A percentile compares a stretch with the other conserved stretches of the same genome.
phyloP scores from a whole-genome alignment of 176 grass and related monocot genomes.

The Musa itinerans region DNA sequence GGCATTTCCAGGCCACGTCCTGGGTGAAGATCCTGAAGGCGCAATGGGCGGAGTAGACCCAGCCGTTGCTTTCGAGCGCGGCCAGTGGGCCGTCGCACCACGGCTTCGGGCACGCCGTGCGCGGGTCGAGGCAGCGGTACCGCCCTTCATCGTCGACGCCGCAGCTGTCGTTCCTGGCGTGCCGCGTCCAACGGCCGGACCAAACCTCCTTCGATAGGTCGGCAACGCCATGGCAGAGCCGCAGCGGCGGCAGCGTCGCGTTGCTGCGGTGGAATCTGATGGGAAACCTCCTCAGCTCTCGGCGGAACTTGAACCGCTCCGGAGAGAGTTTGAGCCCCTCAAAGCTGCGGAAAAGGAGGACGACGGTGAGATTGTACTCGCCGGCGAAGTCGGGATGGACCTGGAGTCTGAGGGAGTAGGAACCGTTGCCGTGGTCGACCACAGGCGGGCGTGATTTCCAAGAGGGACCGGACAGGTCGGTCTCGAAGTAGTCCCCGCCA shows the following conservation, averaged over 20 bases:
- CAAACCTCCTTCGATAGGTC: conserved; percentile 48
- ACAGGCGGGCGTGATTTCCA: conserved; percentile 87
- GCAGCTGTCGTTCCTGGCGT: conserved; percentile 40
- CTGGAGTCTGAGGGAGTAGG: conserved; percentile 83
- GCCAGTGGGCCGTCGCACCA: conserved; percentile 78
- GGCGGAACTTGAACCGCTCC: conserved; percentile 51
- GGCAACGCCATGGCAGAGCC: conserved; percentile 43
- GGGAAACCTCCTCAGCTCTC: conserved; percentile 42
- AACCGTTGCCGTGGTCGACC: conserved; percentile 66
- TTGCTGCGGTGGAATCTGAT: conserved; percentile 32
- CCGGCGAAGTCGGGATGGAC: conserved; percentile 51
- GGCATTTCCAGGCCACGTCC: conserved; percentile 68
- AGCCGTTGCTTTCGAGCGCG: conserved; percentile 86
- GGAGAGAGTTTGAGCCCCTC: conserved; percentile 91
- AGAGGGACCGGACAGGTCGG: conserved; percentile 49
- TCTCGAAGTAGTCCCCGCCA: conserved; percentile 96
- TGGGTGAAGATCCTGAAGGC: conserved; percentile 65
- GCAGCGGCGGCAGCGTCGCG: conserved; percentile 37
- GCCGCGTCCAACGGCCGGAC: conserved; percentile 87
- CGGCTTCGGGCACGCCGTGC: conserved; percentile 49
- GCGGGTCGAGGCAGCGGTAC: conserved; percentile 59
- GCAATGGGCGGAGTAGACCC: conserved; percentile 98
- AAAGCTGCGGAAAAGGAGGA: conserved; percentile 86
- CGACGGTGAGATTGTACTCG: conserved; percentile 52
- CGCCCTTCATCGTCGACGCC: conserved; percentile 54